Conservation (phyloP, 2,329 filamentous ascomycete species). For the Chaetomium globosum region DNA sequence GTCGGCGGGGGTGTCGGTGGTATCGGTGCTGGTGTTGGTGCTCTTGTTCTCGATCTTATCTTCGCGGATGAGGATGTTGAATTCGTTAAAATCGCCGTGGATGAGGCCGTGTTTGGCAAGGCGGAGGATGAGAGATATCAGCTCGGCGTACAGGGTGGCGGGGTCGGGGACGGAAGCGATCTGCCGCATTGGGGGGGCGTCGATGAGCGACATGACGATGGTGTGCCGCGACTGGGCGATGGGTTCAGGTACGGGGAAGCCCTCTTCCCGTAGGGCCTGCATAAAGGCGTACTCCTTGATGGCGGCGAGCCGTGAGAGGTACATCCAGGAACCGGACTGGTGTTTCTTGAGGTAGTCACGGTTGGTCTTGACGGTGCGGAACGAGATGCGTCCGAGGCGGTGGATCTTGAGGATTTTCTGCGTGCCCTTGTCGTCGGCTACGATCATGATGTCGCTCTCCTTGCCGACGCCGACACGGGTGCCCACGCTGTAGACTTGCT, state of each 20-base stretch:
- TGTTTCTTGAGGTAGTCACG: constrained; percentile 89
- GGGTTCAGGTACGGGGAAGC: constrained; percentile 87
- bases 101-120: constrained; percentile 87
- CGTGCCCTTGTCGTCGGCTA: constrained; percentile 74
- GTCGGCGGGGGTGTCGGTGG: too few species aligned
- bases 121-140: constrained; percentile 82
- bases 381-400: constrained; percentile 90
- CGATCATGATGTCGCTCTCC: constrained; percentile 95
- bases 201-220: constrained; percentile 91
- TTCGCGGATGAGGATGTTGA: constrained; percentile 95
- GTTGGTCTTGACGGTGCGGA: constrained; percentile 94
- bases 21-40: background rate
- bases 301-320: constrained; percentile 88
- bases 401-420: constrained; percentile 95
- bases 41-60: constrained; percentile 43
- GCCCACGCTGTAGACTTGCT: constrained; percentile 86
- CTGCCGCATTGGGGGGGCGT: constrained; percentile 88
- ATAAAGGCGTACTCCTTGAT: constrained; percentile 96
- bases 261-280: constrained; percentile 78
- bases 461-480: constrained; percentile 96
- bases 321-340: constrained; percentile 86
- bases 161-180: constrained; percentile 83
- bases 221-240: constrained; percentile 90
- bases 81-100: constrained; percentile 98
- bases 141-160: constrained; percentile 82